Percentiles rank a stretch among this genome's conserved stretches.
phyloP scores from a whole-genome alignment of 805 yeast species.

The Ogataea nakhonphanomensis region DNA sequence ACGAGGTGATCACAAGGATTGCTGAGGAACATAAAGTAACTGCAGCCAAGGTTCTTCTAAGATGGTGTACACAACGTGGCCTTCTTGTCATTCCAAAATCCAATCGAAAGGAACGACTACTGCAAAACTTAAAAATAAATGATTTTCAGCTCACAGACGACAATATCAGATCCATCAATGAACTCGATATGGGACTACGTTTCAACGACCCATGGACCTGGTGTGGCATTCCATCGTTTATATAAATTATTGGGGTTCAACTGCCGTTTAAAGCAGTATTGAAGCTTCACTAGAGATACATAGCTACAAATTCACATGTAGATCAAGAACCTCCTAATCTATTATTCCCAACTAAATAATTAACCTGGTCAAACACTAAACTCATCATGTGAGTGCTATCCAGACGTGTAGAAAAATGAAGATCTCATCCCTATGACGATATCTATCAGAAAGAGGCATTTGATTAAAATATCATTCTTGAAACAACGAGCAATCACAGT shows the following conservation, averaged over 20 bases:
- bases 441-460: no score
- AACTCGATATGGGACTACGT: slow-evolving; percentile 65
- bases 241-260: not conserved
- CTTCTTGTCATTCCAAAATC: slow-evolving; percentile 81
- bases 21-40: slow-evolving; percentile 53
- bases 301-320: no score
- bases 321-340: no score
- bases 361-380: no score
- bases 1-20: slow-evolving; percentile 49
- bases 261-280: no score
- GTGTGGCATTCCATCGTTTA: slow-evolving; percentile 34
- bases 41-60: slow-evolving; percentile 65
- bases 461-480: no score
- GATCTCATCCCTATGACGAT: no score
- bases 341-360: no score
- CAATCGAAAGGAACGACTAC: slow-evolving; percentile 61
- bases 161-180: slow-evolving; percentile 53
- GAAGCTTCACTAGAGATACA: no score
- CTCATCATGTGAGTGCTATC: no score
- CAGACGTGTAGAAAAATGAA: no score
- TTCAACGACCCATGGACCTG: slow-evolving; percentile 73
- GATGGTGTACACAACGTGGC: slow-evolving; percentile 83
- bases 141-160: slow-evolving; percentile 48
- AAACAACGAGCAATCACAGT: no score
- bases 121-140: slow-evolving; percentile 55